Conservation (phyloP, 345 rosid genomes). For the Microthlaspi erraticum region DNA sequence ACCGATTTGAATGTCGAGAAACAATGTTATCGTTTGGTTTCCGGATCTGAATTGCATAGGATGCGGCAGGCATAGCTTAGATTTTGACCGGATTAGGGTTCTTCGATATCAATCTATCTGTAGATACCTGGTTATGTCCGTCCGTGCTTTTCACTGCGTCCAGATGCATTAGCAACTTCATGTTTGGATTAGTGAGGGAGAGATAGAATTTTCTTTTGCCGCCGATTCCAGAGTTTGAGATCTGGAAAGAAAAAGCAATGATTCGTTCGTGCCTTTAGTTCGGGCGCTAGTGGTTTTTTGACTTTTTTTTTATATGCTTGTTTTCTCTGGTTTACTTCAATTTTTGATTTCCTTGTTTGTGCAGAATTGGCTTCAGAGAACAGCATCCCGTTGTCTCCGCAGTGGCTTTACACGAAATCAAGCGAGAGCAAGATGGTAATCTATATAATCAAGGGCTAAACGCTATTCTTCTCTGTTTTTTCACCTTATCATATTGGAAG, state of each 20-base stretch:
- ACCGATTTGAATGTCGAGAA: constrained; percentile 21
- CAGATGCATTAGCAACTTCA: constrained; percentile 8
- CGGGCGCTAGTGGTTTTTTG: not conserved
- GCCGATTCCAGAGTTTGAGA: not conserved
- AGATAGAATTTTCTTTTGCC: not conserved
- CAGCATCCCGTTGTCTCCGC: constrained; percentile 94
- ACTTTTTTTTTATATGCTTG: not conserved
- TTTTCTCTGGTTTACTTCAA: not conserved
- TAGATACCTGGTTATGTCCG: not conserved
- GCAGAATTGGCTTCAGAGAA: constrained; percentile 71
- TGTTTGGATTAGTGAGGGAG: not conserved
- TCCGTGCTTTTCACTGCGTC: not conserved
- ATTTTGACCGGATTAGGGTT: constrained; percentile 31
- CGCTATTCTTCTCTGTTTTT: not conserved
- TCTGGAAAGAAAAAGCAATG: constrained; percentile 4
- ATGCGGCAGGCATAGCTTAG: not conserved
- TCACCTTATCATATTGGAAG: not conserved
- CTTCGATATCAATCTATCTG: not conserved
- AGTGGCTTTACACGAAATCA: constrained; percentile 89
- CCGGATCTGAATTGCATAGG: constrained; percentile 34
- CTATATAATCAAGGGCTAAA: not conserved
- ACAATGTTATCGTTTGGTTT: constrained; percentile 17
- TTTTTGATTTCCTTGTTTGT: not conserved
- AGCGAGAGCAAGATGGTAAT: constrained; percentile 62
- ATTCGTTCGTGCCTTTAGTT: constrained; percentile 1